Conservation (phyloP, 345 rosid genomes). For the Firmiana major region DNA sequence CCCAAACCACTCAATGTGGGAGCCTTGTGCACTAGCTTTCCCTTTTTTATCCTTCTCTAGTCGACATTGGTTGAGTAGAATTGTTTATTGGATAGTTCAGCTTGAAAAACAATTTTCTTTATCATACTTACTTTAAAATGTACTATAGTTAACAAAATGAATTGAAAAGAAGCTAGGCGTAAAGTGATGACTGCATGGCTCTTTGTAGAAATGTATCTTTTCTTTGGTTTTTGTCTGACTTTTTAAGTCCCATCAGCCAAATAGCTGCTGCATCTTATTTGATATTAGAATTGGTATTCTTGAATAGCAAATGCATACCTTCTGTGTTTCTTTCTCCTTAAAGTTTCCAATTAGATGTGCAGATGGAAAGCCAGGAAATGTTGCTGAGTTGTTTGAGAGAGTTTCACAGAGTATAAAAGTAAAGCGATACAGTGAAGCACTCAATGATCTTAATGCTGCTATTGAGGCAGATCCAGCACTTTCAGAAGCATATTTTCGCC, state of each 20-base stretch:
- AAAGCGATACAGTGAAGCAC: conserved; percentile 79
- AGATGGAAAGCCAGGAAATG: conserved; percentile 64
- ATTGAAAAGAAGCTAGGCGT: not conserved
- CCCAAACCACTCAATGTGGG: too few relatives aligned
- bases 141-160: not conserved
- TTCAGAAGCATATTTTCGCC: conserved; percentile 77
- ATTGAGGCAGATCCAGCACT: conserved; percentile 86
- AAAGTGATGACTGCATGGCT: not conserved
- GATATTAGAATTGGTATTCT: not conserved
- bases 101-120: not conserved
- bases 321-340: not conserved
- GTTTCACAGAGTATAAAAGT: conserved; percentile 77
- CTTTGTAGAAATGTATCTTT: not conserved
- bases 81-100: not conserved
- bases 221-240: not conserved
- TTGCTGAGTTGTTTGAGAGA: conserved; percentile 69
- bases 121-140: not conserved
- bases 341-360: conserved; percentile 14
- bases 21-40: too few relatives aligned
- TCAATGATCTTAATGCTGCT: conserved; percentile 89
- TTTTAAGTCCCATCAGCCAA: not conserved
- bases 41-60: not conserved
- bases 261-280: not conserved
- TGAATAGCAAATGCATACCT: not conserved
- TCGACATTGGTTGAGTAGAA: not conserved